These are phyloP conservation scores for Candolleomyces eurysporus DNA, from an alignment of 768 basidiomycete genomes.

Conservation along the genomic window DNA sequence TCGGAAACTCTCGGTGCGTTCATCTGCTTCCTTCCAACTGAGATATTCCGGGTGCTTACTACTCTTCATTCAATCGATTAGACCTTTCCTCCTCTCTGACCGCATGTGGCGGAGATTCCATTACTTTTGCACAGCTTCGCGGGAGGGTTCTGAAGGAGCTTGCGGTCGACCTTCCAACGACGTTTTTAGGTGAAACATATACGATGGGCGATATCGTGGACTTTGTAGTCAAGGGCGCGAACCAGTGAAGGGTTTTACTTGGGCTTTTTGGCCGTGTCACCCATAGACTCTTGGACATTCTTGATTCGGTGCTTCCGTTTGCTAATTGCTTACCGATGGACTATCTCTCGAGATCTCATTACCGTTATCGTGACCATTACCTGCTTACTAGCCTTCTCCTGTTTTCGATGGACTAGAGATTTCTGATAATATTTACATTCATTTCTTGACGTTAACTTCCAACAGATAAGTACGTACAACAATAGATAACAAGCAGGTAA, in stretches of 20 bases:
- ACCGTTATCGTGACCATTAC: too few species aligned
- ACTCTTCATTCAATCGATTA: conserved; percentile 1
- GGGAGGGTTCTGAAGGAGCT: conserved; percentile 28
- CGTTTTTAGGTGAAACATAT: neutral
- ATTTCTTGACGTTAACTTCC: too few species aligned
- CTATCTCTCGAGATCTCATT: too few species aligned
- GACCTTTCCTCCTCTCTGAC: conserved; percentile 27
- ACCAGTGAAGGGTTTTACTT: neutral
- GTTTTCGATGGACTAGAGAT: too few species aligned
- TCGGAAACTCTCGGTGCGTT: conserved; percentile 27
- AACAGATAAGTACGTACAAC: too few species aligned
- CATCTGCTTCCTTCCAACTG: neutral
- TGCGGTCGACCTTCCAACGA: conserved; percentile 28
- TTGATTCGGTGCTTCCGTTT: neutral
- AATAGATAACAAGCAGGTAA: too few species aligned
- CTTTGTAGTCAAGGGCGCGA: neutral
- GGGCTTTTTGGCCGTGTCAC: neutral
- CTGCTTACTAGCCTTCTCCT: too few species aligned
- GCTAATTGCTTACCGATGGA: too few species aligned
- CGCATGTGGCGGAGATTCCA: conserved; percentile 30
- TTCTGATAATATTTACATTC: too few species aligned
- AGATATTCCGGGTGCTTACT: neutral
- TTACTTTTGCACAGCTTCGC: conserved; percentile 33
- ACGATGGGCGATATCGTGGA: neutral
- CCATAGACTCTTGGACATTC: neutral